Percentiles rank a stretch among this genome's conserved stretches.
Evolutionary conservation across 768 basidiomycete species (phyloP).

Genomic region (Solioccasus polychromus): DNA sequence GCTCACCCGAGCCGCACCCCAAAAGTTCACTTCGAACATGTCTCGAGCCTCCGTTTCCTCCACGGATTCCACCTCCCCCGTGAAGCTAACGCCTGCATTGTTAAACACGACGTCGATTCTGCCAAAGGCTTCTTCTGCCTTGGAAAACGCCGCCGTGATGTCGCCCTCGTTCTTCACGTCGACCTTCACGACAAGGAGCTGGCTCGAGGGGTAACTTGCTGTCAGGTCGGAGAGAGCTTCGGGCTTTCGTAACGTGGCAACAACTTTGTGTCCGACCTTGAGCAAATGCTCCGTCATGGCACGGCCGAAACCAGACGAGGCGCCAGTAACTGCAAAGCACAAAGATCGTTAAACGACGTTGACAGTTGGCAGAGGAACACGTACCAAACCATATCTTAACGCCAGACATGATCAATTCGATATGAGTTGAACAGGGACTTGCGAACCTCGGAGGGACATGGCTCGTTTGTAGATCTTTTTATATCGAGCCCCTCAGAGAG

Average conservation of each 20-base stretch:
- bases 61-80: slow-evolving; percentile 36
- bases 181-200: slow-evolving; percentile 30
- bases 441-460: no score
- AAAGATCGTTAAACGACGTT: not conserved
- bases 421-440: no score
- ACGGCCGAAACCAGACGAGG: slow-evolving; percentile 39
- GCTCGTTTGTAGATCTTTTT: no score
- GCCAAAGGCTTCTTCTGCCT: slow-evolving; percentile 28
- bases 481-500: no score
- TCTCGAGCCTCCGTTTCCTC: slow-evolving; percentile 29
- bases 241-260: slow-evolving; percentile 44
- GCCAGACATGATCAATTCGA: slow-evolving; percentile 9
- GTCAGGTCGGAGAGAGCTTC: slow-evolving; percentile 28
- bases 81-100: slow-evolving; percentile 30
- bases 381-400: slow-evolving; percentile 20
- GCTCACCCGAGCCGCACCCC: slow-evolving; percentile 32
- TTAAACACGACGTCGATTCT: slow-evolving; percentile 37
- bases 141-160: slow-evolving; percentile 27
- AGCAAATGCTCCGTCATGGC: slow-evolving; percentile 34
- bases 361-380: not conserved
- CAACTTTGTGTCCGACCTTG: slow-evolving; percentile 33
- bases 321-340: slow-evolving; percentile 28
- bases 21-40: slow-evolving; percentile 38
- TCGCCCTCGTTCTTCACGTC: slow-evolving; percentile 30
- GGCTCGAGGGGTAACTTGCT: slow-evolving; percentile 18